Evolutionary conservation across 2,329 filamentous ascomycete species (phyloP).

Genomic region (Botrytis pseudocinerea): DNA sequence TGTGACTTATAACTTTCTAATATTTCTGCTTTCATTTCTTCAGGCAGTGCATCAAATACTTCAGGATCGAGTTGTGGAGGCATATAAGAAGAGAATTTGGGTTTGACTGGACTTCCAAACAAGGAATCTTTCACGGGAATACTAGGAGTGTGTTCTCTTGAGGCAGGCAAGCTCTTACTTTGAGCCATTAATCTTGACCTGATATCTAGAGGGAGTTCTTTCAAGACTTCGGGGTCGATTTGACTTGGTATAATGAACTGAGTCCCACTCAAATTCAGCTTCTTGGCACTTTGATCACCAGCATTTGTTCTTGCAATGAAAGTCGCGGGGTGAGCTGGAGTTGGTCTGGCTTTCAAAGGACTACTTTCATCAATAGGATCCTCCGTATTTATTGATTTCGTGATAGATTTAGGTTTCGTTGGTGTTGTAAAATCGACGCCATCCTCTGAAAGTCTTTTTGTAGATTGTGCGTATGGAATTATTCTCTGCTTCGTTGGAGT

Average conservation of each 20-base stretch:
- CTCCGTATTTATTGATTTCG: constrained; percentile 24
- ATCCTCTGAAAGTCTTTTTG: constrained; percentile 25
- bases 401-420: constrained; percentile 30
- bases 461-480: constrained; percentile 21
- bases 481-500: constrained; percentile 42
- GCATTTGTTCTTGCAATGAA: constrained; percentile 51
- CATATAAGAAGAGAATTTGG: background rate
- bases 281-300: constrained; percentile 55
- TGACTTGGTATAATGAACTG: constrained; percentile 90
- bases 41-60: constrained; percentile 78
- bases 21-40: constrained; percentile 82
- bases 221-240: constrained; percentile 76
- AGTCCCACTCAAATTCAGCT: constrained; percentile 79
- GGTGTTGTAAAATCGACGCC: constrained; percentile 37
- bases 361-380: constrained; percentile 58
- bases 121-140: constrained; percentile 37
- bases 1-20: constrained; percentile 63
- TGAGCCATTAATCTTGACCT: constrained; percentile 70
- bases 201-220: constrained; percentile 82
- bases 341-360: constrained; percentile 52
- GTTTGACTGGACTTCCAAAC: constrained; percentile 31
- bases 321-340: constrained; percentile 52
- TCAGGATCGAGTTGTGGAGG: constrained; percentile 84
- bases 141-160: constrained; percentile 37
- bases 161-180: constrained; percentile 39